These are phyloP conservation scores for Termitomyces sp. DNA, from an alignment of 768 basidiomycete species.

Conservation along the genomic window DNA sequence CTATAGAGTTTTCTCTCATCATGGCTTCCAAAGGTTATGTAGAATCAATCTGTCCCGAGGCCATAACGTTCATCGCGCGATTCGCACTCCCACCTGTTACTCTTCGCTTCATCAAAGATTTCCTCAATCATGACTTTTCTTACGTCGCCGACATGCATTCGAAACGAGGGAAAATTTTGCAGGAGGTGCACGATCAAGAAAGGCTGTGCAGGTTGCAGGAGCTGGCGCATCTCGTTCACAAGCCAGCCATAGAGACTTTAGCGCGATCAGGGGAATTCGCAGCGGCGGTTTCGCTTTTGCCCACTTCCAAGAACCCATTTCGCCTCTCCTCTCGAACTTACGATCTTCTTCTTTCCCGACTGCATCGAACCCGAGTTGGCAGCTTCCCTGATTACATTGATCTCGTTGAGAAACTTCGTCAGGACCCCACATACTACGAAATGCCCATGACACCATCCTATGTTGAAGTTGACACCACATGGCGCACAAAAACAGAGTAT, in stretches of 20 bases:
- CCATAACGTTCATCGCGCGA: conserved; percentile 35
- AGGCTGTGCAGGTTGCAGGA: background rate
- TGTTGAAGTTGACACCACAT: no score
- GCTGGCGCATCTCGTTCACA: conserved; percentile 21
- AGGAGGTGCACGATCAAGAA: background rate
- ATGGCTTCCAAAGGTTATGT: conserved; percentile 34
- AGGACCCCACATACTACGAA: conserved; percentile 4
- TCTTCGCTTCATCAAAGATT: conserved; percentile 33
- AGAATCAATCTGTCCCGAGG: conserved; percentile 11
- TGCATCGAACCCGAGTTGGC: conserved; percentile 12
- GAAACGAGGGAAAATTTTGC: background rate
- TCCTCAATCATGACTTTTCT: conserved; percentile 17
- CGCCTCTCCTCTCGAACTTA: conserved; percentile 31
- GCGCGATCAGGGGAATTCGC: conserved; percentile 29
- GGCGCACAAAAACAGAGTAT: background rate
- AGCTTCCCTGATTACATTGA: conserved; percentile 8
- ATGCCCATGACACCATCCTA: background rate
- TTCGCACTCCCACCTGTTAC: conserved; percentile 30
- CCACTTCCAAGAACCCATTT: conserved; percentile 23
- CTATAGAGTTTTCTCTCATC: conserved; percentile 26
- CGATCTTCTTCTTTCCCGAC: conserved; percentile 22
- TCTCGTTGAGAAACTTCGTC: conserved; percentile 15
- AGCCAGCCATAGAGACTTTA: conserved; percentile 35
- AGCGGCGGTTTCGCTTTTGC: conserved; percentile 42
- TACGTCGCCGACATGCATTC: conserved; percentile 15